phyloP scores from a whole-genome alignment of 2,329 filamentous ascomycete species.

The Apiospora rasikravindrae region DNA sequence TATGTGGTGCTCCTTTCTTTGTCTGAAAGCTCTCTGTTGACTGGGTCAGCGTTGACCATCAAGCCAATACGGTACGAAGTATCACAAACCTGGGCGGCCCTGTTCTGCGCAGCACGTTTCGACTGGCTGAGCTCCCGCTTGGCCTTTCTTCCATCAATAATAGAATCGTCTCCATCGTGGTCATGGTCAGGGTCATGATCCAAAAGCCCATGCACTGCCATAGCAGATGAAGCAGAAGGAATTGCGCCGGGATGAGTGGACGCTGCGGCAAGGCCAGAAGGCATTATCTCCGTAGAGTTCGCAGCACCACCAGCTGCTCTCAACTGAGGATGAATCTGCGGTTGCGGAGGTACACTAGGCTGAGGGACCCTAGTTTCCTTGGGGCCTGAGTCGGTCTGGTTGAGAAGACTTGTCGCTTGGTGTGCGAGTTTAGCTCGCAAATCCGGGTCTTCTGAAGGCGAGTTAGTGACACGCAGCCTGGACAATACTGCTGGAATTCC shows the following conservation, averaged over 20 bases:
- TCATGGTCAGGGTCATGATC: constrained; percentile 40
- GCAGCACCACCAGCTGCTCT: constrained; percentile 32
- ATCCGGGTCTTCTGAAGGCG: constrained; percentile 29
- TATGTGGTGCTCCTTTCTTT: constrained; percentile 97
- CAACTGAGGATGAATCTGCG: constrained; percentile 36
- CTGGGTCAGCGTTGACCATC: constrained; percentile 24
- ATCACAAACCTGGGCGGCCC: constrained; percentile 83
- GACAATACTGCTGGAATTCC: not conserved
- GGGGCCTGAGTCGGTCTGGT: constrained; percentile 27
- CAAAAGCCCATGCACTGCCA: constrained; percentile 40
- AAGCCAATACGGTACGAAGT: not conserved
- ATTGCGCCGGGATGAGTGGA: constrained; percentile 37
- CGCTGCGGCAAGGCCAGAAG: constrained; percentile 35
- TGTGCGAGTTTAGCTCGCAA: constrained; percentile 32
- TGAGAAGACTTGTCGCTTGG: constrained; percentile 29
- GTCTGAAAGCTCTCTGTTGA: constrained; percentile 81
- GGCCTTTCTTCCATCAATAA: constrained; percentile 69
- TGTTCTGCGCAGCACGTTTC: constrained; percentile 94
- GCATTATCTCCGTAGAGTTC: constrained; percentile 38
- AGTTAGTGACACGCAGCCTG: not conserved
- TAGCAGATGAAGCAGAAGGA: constrained; percentile 33
- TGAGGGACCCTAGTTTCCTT: constrained; percentile 26
- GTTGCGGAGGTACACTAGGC: constrained; percentile 31
- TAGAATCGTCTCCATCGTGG: constrained; percentile 40
- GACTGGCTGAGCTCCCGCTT: constrained; percentile 94